phyloP scores from a whole-genome alignment of 148 eudicot species.

The Beta vulgaris region DNA sequence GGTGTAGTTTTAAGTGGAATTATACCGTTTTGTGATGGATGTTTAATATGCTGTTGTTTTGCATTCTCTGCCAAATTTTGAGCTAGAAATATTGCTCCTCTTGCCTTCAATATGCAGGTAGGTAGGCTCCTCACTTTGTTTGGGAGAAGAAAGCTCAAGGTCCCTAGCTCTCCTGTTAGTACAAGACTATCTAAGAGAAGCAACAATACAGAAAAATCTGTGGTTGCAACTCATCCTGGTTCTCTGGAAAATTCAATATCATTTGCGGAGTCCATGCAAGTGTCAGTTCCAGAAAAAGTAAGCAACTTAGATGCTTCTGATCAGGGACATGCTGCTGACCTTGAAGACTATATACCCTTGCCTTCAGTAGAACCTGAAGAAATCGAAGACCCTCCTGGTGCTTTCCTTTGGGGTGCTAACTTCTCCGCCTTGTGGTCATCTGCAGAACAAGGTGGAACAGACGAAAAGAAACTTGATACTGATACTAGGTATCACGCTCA shows the following conservation, averaged over 20 bases:
- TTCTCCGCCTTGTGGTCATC: not conserved
- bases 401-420: not conserved
- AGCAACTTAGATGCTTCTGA: slow-evolving; percentile 1
- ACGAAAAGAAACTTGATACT: not conserved
- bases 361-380: slow-evolving; percentile 6
- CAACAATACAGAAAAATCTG: not conserved
- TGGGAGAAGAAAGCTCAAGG: not conserved
- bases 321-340: not conserved
- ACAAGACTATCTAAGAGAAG: not conserved
- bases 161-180: not conserved
- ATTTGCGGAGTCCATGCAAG: not conserved
- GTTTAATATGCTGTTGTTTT: not conserved
- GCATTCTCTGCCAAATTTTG: not conserved
- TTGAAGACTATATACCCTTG: not conserved
- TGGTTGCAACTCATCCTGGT: slow-evolving; percentile 1
- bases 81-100: too few species aligned
- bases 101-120: slow-evolving; percentile 22
- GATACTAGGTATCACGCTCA: not conserved
- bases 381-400: slow-evolving; percentile 2
- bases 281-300: not conserved
- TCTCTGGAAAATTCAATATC: not conserved
- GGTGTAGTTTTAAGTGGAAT: too few species aligned
- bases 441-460: not conserved
- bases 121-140: slow-evolving; percentile 22
- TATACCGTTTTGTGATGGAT: not conserved